phyloP scores from a whole-genome alignment of 176 grass and related monocot genomes.

The Oryza australiensis region DNA sequence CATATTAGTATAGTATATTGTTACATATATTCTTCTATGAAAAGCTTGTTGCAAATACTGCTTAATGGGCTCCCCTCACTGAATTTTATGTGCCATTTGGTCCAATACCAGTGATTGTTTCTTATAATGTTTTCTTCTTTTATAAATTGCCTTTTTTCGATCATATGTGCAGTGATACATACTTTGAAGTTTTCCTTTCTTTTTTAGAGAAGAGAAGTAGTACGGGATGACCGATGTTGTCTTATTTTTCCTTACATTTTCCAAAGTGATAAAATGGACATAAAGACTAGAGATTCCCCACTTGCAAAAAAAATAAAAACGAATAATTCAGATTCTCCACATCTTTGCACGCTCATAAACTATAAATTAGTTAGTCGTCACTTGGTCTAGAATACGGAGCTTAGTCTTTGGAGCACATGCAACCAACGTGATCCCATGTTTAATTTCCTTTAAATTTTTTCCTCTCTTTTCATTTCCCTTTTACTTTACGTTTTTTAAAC shows the following conservation, averaged over 20 bases:
- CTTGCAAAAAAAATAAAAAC: not conserved
- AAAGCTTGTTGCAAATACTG: not conserved
- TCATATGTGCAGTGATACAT: not conserved
- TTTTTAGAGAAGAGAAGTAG: not conserved
- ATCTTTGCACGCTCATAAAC: not conserved
- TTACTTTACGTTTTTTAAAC: not conserved
- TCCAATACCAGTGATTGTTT: not conserved
- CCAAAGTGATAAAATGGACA: not conserved
- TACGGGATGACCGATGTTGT: not conserved
- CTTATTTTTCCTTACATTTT: not conserved
- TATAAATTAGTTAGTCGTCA: conserved; percentile 13
- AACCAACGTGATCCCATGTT: conserved; percentile 53
- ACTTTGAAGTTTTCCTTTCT: not conserved
- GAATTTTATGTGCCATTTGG: not conserved
- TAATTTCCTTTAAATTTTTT: not conserved
- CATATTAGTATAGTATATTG: too few species aligned
- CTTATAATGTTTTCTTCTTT: not conserved
- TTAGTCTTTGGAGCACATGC: conserved; percentile 36
- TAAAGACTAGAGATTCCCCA: conserved; percentile 25
- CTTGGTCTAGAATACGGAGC: not conserved
- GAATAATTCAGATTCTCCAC: not conserved
- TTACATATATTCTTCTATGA: not conserved
- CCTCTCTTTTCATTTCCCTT: not conserved
- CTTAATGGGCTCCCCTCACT: not conserved
- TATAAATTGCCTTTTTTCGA: not conserved